Conservation (phyloP, 176 grass and related monocot species). For the Raddia distichophylla region DNA sequence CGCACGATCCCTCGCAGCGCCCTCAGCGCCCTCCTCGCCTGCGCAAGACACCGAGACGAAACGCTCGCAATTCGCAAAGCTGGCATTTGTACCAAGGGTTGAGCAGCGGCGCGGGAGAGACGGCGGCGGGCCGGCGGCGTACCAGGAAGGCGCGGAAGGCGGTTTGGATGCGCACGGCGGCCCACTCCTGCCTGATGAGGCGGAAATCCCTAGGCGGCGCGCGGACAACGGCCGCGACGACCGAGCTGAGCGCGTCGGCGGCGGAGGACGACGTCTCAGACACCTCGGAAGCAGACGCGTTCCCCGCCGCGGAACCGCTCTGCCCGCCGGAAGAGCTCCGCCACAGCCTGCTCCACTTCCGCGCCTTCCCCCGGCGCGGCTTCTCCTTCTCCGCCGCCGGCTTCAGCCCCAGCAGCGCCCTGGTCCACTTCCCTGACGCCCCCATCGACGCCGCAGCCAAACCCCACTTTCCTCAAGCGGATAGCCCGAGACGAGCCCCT, state of each 20-base stretch:
- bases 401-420: slow-evolving; percentile 63
- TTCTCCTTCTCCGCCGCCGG: slow-evolving; percentile 48
- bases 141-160: slow-evolving; percentile 91
- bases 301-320: slow-evolving; percentile 27
- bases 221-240: slow-evolving; percentile 64
- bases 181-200: slow-evolving; percentile 68
- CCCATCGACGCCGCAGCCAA: slow-evolving; percentile 46
- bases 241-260: slow-evolving; percentile 57
- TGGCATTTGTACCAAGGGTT: background rate
- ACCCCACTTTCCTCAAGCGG: background rate
- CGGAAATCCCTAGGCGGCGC: slow-evolving; percentile 71
- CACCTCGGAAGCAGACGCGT: slow-evolving; percentile 55
- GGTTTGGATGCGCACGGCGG: slow-evolving; percentile 70
- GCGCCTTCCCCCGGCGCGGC: slow-evolving; percentile 37
- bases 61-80: background rate
- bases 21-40: slow-evolving; percentile 79
- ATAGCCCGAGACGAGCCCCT: too few species aligned
- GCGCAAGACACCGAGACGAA: background rate
- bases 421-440: slow-evolving; percentile 81
- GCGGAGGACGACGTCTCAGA: slow-evolving; percentile 53
- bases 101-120: background rate
- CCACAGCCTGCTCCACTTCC: slow-evolving; percentile 82
- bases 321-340: slow-evolving; percentile 56
- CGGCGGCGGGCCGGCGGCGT: background rate
- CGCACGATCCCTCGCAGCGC: slow-evolving; percentile 81